Evolutionary conservation across 352 stramenopile genomes (phyloP).

Genomic region (Pythium grandisporangium): DNA sequence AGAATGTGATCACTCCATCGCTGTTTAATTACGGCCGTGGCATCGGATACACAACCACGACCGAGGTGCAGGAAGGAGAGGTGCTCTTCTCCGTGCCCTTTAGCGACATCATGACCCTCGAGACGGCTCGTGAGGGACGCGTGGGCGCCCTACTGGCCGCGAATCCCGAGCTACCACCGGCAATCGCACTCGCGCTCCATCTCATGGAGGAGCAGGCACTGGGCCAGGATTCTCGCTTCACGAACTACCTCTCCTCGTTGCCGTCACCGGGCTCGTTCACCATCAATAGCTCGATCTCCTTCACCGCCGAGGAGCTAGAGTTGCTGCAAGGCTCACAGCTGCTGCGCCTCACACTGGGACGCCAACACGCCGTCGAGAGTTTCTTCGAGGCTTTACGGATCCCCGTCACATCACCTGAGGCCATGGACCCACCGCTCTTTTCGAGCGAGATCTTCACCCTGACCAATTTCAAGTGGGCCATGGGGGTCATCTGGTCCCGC

Average conservation of each 20-base stretch:
- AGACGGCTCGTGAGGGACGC: constrained; percentile 10
- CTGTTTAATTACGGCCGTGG: constrained; percentile 16
- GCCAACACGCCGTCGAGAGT: constrained; percentile 8
- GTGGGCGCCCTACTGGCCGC: constrained; percentile 15
- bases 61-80: constrained; percentile 4
- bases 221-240: constrained; percentile 9
- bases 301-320: constrained; percentile 12
- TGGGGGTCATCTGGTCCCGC: constrained; percentile 17
- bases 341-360: constrained; percentile 4
- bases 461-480: constrained; percentile 18
- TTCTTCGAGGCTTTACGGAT: constrained; percentile 14
- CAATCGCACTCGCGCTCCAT: constrained; percentile 14
- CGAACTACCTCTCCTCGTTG: constrained; percentile 10
- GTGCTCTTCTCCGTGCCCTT: constrained; percentile 16
- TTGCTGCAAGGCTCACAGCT: constrained; percentile 13
- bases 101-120: constrained; percentile 10
- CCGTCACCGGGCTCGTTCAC: background rate
- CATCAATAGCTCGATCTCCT: constrained; percentile 18
- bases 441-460: constrained; percentile 13
- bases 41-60: constrained; percentile 8
- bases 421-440: constrained; percentile 17
- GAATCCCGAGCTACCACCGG: constrained; percentile 11
- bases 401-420: constrained; percentile 15
- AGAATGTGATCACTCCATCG: constrained; percentile 6
- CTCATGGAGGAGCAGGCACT: constrained; percentile 16